phyloP scores from a whole-genome alignment of 1,139 yeast species.

The Suhomyces bribrorum region DNA sequence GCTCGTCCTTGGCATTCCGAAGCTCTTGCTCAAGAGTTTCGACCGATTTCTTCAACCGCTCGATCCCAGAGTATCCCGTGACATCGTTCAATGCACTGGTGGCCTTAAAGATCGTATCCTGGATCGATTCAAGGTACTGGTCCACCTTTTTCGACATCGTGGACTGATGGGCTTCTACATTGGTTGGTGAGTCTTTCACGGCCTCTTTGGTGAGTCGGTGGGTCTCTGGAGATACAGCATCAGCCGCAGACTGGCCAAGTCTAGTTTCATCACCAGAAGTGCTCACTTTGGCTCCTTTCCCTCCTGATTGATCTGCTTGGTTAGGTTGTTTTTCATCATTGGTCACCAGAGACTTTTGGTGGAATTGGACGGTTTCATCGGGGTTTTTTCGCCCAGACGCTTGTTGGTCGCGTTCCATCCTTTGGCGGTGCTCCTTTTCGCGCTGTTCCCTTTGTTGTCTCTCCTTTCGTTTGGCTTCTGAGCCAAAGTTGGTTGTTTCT shows the following conservation, averaged over 20 bases:
- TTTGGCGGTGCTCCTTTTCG: not conserved
- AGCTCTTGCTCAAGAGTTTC: slow-evolving; percentile 53
- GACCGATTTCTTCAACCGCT: slow-evolving; percentile 63
- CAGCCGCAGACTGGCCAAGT: too few species aligned
- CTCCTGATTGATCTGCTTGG: not conserved
- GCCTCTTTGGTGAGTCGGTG: slow-evolving; percentile 24
- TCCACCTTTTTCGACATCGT: slow-evolving; percentile 41
- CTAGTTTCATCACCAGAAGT: too few species aligned
- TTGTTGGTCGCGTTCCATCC: not conserved
- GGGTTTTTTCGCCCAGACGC: not conserved
- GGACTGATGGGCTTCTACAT: slow-evolving; percentile 25
- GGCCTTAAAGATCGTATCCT: slow-evolving; percentile 66
- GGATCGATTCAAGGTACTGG: slow-evolving; percentile 60
- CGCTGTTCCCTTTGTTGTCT: slow-evolving; percentile 1
- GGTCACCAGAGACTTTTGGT: not conserved
- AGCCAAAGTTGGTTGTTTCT: slow-evolving; percentile 24
- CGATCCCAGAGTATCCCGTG: slow-evolving; percentile 88
- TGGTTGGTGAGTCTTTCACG: slow-evolving; percentile 34
- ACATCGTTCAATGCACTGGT: slow-evolving; percentile 81
- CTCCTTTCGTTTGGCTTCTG: slow-evolving; percentile 12
- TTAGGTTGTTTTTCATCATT: slow-evolving; percentile 1
- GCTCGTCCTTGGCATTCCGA: slow-evolving; percentile 47
- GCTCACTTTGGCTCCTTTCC: not conserved
- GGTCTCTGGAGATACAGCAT: slow-evolving; percentile 9
- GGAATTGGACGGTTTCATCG: not conserved